A percentile compares a stretch with the other conserved stretches of the same genome.
Evolutionary conservation across 768 basidiomycete genomes (phyloP).

Genomic region (Naganishia kalamii): DNA sequence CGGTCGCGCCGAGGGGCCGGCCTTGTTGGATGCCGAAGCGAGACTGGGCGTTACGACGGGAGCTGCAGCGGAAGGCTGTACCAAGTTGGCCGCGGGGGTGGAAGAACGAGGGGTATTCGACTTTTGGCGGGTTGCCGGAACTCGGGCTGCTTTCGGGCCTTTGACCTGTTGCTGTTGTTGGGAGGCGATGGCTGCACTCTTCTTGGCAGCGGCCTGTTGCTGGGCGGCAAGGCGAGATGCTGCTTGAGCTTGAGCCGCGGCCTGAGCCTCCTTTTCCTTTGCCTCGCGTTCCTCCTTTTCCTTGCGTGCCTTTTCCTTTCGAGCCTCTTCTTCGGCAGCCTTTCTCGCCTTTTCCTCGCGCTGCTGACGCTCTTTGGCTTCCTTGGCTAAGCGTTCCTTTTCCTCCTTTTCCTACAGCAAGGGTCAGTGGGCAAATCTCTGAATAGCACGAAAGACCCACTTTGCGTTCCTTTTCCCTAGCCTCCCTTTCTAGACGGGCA

Average conservation of each 20-base stretch:
- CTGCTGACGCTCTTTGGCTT: conserved; percentile 54
- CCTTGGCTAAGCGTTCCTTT: conserved; percentile 58
- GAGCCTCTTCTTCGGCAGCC: conserved; percentile 34
- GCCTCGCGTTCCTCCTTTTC: conserved; percentile 45
- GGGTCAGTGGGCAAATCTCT: conserved; percentile 51
- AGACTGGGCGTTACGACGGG: conserved; percentile 16
- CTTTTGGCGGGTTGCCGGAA: neutral
- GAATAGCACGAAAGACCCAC: conserved; percentile 58
- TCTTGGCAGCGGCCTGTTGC: conserved; percentile 26
- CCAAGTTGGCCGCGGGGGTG: conserved; percentile 23
- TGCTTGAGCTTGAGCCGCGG: conserved; percentile 25
- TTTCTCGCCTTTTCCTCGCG: conserved; percentile 65
- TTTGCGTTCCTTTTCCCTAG: conserved; percentile 45
- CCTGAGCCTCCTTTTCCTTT: conserved; percentile 27
- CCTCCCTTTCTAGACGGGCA: conserved; percentile 43
- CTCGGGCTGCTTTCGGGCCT: neutral
- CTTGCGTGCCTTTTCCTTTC: conserved; percentile 37
- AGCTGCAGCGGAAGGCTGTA: conserved; percentile 10
- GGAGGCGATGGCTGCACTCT: conserved; percentile 24
- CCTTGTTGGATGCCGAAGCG: neutral
- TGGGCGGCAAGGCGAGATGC: conserved; percentile 15
- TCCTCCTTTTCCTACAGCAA: conserved; percentile 44
- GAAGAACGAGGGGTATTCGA: conserved; percentile 6
- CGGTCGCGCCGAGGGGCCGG: neutral
- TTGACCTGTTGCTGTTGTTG: conserved; percentile 14